Conservation (phyloP, 179 eudicot species). For the Beta lomatogona region DNA sequence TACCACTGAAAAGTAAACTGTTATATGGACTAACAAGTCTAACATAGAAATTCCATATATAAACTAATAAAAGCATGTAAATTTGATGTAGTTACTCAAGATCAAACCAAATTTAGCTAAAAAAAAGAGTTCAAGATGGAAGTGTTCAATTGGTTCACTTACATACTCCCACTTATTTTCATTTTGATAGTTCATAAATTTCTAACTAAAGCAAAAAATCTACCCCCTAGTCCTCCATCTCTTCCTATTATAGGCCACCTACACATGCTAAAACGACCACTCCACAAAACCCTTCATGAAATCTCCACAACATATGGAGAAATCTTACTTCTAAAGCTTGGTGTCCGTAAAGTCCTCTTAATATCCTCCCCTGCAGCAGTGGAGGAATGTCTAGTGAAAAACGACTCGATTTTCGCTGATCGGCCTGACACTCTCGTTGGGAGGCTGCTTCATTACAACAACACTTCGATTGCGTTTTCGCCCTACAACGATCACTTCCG, state of each 20-base stretch:
- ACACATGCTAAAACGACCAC: slow-evolving; percentile 41
- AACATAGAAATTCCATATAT: background rate
- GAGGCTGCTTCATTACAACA: slow-evolving; percentile 41
- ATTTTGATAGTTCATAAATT: background rate
- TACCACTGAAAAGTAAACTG: no score
- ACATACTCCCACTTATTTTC: background rate
- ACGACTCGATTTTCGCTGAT: slow-evolving; percentile 49
- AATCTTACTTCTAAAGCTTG: slow-evolving; percentile 37
- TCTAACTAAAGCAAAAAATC: slow-evolving; percentile 4
- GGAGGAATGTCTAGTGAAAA: slow-evolving; percentile 51
- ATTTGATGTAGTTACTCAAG: no score
- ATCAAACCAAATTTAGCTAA: background rate
- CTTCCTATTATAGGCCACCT: slow-evolving; percentile 53
- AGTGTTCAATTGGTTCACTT: background rate
- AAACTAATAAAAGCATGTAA: background rate
- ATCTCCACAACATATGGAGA: slow-evolving; percentile 37
- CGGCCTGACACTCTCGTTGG: slow-evolving; percentile 47
- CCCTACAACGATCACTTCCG: slow-evolving; percentile 52
- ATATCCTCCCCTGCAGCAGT: slow-evolving; percentile 48
- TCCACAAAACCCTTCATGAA: slow-evolving; percentile 35
- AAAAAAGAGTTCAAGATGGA: background rate
- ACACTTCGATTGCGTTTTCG: slow-evolving; percentile 40
- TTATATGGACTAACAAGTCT: background rate
- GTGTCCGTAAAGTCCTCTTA: slow-evolving; percentile 41
- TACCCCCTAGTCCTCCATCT: slow-evolving; percentile 42